These are phyloP conservation scores for Starmerella potacharoeniae DNA, from an alignment of 805 yeast genomes.

Conservation along the genomic window DNA sequence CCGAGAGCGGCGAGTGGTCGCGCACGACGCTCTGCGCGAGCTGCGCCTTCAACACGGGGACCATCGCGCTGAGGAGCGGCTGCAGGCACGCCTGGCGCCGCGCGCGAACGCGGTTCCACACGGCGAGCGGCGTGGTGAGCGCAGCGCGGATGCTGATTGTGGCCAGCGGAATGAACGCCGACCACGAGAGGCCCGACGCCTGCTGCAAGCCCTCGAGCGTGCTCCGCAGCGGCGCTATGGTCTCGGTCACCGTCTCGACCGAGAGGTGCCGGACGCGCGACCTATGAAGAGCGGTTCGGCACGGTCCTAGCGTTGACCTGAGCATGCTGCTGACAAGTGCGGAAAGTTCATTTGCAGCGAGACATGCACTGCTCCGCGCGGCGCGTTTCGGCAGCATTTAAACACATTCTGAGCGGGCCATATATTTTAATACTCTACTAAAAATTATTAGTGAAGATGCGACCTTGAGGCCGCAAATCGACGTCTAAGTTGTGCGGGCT, in stretches of 20 bases:
- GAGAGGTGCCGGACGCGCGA: conserved; percentile 6
- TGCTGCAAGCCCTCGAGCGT: conserved; percentile 22
- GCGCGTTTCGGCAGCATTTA: too few relatives aligned
- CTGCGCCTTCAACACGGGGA: conserved; percentile 56
- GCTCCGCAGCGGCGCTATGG: conserved; percentile 17
- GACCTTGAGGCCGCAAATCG: too few relatives aligned
- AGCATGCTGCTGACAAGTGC: conserved; percentile 5
- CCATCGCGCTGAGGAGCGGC: conserved; percentile 62
- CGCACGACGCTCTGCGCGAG: conserved; percentile 34
- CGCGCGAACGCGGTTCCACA: conserved; percentile 55
- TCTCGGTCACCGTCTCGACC: conserved; percentile 13
- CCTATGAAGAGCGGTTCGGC: not conserved
- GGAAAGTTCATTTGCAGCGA: not conserved
- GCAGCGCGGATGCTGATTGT: conserved; percentile 54
- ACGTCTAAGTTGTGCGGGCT: too few relatives aligned
- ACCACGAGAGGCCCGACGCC: conserved; percentile 61
- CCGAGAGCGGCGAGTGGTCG: conserved; percentile 38
- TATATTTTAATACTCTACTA: too few relatives aligned
- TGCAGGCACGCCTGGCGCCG: conserved; percentile 60
- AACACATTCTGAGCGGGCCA: too few relatives aligned
- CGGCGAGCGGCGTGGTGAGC: conserved; percentile 69
- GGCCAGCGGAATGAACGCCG: conserved; percentile 60
- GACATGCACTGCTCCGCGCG: too few relatives aligned
- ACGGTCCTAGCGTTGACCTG: not conserved
- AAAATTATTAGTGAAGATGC: too few relatives aligned